Evolutionary conservation across 495 filamentous ascomycete genomes (phyloP).

Genomic region (Neurospora africana): DNA sequence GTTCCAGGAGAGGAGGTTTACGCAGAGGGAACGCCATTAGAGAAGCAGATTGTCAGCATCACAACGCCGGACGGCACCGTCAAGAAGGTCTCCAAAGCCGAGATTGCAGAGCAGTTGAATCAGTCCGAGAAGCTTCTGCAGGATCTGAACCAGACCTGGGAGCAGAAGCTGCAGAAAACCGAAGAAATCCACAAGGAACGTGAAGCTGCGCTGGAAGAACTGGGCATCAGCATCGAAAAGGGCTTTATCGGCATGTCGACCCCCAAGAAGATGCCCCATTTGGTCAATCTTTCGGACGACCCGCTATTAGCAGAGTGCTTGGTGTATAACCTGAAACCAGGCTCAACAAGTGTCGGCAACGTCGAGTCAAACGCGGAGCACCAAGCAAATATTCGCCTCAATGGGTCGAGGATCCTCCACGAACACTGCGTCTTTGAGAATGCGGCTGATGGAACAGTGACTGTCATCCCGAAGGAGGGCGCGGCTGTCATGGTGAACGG

Average conservation of each 20-base stretch:
- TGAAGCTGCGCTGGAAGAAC: constrained; percentile 87
- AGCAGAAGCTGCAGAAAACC: constrained; percentile 89
- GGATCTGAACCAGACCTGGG: constrained; percentile 98
- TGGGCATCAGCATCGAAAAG: constrained; percentile 98
- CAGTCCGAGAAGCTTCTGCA: constrained; percentile 93
- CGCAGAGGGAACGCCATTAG: constrained; percentile 80
- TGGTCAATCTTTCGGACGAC: constrained; percentile 96
- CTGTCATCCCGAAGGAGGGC: constrained; percentile 74
- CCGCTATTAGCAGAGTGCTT: constrained; percentile 92
- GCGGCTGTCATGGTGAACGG: constrained; percentile 98
- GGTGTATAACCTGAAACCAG: constrained; percentile 96
- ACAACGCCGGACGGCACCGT: constrained; percentile 72
- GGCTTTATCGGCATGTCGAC: constrained; percentile 92
- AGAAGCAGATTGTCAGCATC: constrained; percentile 94
- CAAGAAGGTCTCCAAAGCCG: constrained; percentile 95
- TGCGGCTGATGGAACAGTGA: constrained; percentile 82
- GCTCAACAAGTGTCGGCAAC: constrained; percentile 85
- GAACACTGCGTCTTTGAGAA: constrained; percentile 89
- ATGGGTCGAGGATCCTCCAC: constrained; percentile 82
- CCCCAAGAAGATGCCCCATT: constrained; percentile 96
- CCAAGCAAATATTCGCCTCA: constrained; percentile 80
- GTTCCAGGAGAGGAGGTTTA: constrained; percentile 67
- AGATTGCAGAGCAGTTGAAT: constrained; percentile 91
- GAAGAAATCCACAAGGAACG: constrained; percentile 97
- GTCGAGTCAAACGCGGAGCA: constrained; percentile 68